Conservation (phyloP, 2,329 filamentous ascomycete species). For the Colletotrichum eremochloae region DNA sequence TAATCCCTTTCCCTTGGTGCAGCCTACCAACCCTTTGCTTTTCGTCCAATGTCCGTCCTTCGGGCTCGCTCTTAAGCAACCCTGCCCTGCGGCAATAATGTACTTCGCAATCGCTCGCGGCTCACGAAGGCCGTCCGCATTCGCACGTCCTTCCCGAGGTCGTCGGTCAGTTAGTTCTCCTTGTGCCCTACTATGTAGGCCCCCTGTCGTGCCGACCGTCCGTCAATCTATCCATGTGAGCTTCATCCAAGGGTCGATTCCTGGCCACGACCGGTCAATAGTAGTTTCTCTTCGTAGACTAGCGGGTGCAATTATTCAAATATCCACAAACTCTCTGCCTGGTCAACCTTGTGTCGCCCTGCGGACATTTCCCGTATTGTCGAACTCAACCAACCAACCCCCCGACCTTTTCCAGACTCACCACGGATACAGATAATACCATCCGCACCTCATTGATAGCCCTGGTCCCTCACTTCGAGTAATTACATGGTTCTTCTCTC, state of each 20-base stretch:
- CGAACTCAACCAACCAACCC: background rate
- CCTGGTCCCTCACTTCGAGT: background rate
- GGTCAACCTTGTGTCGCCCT: conserved; percentile 9
- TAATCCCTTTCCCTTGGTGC: background rate
- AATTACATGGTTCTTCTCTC: conserved; percentile 27
- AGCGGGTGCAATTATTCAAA: conserved; percentile 8
- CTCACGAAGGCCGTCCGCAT: conserved; percentile 17
- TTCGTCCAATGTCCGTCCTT: conserved; percentile 17
- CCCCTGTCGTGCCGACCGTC: background rate
- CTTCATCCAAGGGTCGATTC: background rate
- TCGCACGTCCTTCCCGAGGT: conserved; percentile 28
- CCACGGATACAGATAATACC: conserved; percentile 9
- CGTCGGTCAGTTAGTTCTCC: conserved; percentile 16
- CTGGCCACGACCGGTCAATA: conserved; percentile 10
- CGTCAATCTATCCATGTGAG: conserved; percentile 1
- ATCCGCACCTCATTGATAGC: conserved; percentile 5
- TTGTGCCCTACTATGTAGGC: conserved; percentile 2
- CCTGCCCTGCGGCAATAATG: background rate
- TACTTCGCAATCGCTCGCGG: conserved; percentile 21
- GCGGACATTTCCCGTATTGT: background rate
- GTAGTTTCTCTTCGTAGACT: conserved; percentile 9
- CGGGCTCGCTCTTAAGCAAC: conserved; percentile 16
- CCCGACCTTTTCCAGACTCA: conserved; percentile 6
- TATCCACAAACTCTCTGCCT: background rate
- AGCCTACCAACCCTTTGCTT: background rate